phyloP scores from a whole-genome alignment of 2,329 filamentous ascomycete species.

The Pezicula neosporulosa region DNA sequence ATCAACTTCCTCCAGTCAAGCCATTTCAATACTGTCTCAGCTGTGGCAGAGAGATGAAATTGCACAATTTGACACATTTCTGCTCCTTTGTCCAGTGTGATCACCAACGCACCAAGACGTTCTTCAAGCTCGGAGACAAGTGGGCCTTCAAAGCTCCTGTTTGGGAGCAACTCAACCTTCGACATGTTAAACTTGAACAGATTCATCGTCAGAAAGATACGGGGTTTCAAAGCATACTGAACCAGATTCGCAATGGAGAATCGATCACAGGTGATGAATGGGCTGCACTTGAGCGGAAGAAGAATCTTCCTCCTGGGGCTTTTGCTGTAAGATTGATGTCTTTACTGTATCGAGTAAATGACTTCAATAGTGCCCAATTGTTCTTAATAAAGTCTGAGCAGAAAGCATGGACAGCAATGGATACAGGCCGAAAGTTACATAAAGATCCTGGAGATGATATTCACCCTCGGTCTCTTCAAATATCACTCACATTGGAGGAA shows the following conservation, averaged over 20 bases:
- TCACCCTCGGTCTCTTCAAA: not conserved
- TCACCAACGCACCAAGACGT: slow-evolving; percentile 7
- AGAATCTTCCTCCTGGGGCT: slow-evolving; percentile 8
- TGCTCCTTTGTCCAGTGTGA: not conserved
- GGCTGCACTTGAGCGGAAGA: slow-evolving; percentile 13
- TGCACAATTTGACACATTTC: not conserved
- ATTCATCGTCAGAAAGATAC: slow-evolving; percentile 25
- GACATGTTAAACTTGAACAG: slow-evolving; percentile 20
- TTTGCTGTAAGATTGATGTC: slow-evolving; percentile 22
- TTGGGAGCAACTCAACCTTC: slow-evolving; percentile 17
- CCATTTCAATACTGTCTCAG: slow-evolving; percentile 21
- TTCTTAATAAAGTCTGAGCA: slow-evolving; percentile 3
- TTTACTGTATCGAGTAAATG: slow-evolving; percentile 9
- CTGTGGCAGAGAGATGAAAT: slow-evolving; percentile 16
- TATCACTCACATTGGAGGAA: slow-evolving; percentile 6
- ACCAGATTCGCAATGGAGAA: slow-evolving; percentile 21
- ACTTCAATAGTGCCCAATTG: slow-evolving; percentile 12
- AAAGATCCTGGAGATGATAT: not conserved
- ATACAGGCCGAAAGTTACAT: slow-evolving; percentile 9
- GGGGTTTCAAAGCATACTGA: slow-evolving; percentile 20
- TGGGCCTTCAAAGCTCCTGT: slow-evolving; percentile 24
- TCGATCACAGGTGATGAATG: slow-evolving; percentile 15
- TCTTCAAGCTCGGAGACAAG: slow-evolving; percentile 14
- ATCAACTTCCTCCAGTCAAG: slow-evolving; percentile 26
- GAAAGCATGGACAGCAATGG: slow-evolving; percentile 13